These are phyloP conservation scores for Henckelia pumila DNA, from an alignment of 257 asterid genomes.

Conservation along the genomic window DNA sequence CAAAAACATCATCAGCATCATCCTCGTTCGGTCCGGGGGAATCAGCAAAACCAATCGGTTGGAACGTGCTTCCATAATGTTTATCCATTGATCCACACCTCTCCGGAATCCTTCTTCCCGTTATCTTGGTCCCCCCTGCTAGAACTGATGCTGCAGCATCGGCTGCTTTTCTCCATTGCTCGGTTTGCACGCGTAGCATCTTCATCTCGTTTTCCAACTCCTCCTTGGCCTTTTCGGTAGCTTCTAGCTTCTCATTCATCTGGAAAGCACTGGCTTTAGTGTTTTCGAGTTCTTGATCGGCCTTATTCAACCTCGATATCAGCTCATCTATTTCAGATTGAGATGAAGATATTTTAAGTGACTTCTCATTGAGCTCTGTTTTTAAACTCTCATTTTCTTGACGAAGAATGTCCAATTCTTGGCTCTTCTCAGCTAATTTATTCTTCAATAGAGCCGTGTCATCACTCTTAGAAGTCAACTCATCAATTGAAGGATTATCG, in stretches of 20 bases:
- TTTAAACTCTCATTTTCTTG: constrained; percentile 51
- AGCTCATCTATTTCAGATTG: constrained; percentile 44
- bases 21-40: constrained; percentile 60
- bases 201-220: constrained; percentile 78
- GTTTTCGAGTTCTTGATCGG: constrained; percentile 55
- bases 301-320: constrained; percentile 35
- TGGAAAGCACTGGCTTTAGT: constrained; percentile 34
- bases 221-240: constrained; percentile 45
- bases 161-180: constrained; percentile 97
- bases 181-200: constrained; percentile 80
- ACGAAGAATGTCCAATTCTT: constrained; percentile 33
- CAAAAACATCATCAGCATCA: constrained; percentile 51
- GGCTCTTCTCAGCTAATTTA: constrained; percentile 55
- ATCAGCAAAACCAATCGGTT: constrained; percentile 44
- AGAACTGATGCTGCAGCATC: constrained; percentile 90
- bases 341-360: constrained; percentile 36
- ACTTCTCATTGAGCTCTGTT: constrained; percentile 44
- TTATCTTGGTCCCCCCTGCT: constrained; percentile 60
- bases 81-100: constrained; percentile 96
- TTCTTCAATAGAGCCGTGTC: constrained; percentile 39
- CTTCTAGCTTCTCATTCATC: constrained; percentile 47
- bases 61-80: constrained; percentile 41
- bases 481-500: constrained; percentile 38
- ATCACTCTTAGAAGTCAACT: constrained; percentile 44
- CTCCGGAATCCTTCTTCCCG: constrained; percentile 65